Conservation (phyloP, 352 stramenopile species). For the Peronospora tabacina region DNA sequence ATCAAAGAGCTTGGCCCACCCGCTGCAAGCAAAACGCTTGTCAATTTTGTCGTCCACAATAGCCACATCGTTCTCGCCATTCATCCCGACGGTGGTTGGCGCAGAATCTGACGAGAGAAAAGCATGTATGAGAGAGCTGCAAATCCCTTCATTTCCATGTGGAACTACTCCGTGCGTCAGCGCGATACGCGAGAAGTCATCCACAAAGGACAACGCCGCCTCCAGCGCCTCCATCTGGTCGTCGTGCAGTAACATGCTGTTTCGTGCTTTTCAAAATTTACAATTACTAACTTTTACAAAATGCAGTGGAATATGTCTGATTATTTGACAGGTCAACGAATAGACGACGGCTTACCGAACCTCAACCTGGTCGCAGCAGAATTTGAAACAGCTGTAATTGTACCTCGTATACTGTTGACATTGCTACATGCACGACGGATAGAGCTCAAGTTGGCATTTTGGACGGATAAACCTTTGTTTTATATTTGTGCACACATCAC, state of each 20-base stretch:
- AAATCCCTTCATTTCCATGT: neutral
- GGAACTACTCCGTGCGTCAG: neutral
- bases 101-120: neutral
- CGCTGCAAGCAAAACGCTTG: slow-evolving; percentile 25
- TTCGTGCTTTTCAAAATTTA: neutral
- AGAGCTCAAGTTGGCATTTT: too few relatives aligned
- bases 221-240: slow-evolving; percentile 33
- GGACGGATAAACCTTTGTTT: too few relatives aligned
- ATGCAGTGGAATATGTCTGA: slow-evolving; percentile 2
- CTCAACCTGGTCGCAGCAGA: too few relatives aligned
- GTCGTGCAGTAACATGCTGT: slow-evolving; percentile 25
- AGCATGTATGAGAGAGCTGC: neutral
- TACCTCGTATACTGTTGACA: too few relatives aligned
- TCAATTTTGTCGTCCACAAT: slow-evolving; percentile 27
- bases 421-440: too few relatives aligned
- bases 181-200: slow-evolving; percentile 19
- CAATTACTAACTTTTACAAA: slow-evolving; percentile 10
- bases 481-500: too few relatives aligned
- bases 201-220: slow-evolving; percentile 33
- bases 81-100: slow-evolving; percentile 3
- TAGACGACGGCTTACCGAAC: neutral
- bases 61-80: slow-evolving; percentile 7
- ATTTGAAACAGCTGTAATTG: too few relatives aligned
- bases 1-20: slow-evolving; percentile 14
- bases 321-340: slow-evolving; percentile 12